These are phyloP conservation scores for Delonix regia DNA, from an alignment of 306 rosid species.

Conservation along the genomic window DNA sequence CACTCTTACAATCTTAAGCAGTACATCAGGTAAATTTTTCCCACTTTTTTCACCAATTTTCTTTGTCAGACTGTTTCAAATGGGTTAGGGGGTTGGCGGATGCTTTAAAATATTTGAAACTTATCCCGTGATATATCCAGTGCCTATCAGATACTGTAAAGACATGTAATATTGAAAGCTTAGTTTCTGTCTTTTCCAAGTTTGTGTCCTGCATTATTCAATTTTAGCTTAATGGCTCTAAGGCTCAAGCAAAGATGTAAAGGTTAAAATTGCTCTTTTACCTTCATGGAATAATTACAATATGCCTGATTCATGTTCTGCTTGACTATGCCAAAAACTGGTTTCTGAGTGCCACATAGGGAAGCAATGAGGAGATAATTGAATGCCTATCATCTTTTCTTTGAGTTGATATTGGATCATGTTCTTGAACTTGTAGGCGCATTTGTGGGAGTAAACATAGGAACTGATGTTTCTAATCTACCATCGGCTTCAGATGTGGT, in stretches of 20 bases:
- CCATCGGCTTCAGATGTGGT: constrained; percentile 70
- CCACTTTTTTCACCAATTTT: background rate
- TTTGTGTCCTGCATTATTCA: background rate
- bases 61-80: background rate
- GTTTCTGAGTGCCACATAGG: background rate
- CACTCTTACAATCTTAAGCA: constrained; percentile 49
- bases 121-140: background rate
- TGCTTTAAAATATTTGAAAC: constrained; percentile 4
- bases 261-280: background rate
- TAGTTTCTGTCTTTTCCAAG: background rate
- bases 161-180: background rate
- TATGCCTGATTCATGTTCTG: constrained; percentile 10
- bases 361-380: constrained; percentile 24
- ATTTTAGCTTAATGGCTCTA: constrained; percentile 13
- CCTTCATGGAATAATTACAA: background rate
- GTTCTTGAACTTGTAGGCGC: constrained; percentile 69
- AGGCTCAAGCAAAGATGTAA: constrained; percentile 15
- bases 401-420: constrained; percentile 33
- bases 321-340: background rate
- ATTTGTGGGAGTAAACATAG: constrained; percentile 84
- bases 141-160: background rate
- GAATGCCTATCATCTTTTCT: constrained; percentile 17
- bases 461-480: constrained; percentile 70
- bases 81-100: background rate
- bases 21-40: constrained; percentile 60